These are phyloP conservation scores for Fusarium robinianum DNA, from an alignment of 2,329 filamentous ascomycete genomes.

Conservation along the genomic window DNA sequence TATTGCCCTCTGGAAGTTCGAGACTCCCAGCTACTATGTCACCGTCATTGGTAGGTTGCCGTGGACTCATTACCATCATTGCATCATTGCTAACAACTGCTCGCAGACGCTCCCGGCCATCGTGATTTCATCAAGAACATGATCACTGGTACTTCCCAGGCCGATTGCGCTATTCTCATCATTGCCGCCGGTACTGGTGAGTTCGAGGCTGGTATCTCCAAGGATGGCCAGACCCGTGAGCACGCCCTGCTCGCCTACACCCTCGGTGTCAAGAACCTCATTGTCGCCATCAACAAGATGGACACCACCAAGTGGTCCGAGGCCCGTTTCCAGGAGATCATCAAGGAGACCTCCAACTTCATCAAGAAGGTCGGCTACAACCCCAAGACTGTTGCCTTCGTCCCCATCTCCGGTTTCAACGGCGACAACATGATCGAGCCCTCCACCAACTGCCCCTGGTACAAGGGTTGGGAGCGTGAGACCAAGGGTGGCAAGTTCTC, in stretches of 20 bases:
- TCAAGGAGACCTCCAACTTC: conserved; percentile 99
- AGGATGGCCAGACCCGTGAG: conserved; percentile 99
- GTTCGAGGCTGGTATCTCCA: conserved; percentile 99
- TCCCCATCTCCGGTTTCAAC: conserved; percentile 99
- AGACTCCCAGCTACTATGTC: conserved; percentile 97
- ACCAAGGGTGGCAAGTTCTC: conserved; percentile 79
- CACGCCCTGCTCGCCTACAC: conserved; percentile 99
- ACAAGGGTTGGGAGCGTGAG: conserved; percentile 99
- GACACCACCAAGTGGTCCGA: conserved; percentile 99
- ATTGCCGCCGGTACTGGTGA: conserved; percentile 99
- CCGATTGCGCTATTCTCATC: conserved; percentile 99
- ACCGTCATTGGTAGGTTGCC: conserved; percentile 84
- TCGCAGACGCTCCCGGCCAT: conserved; percentile 92
- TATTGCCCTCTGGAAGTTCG: conserved; percentile 99
- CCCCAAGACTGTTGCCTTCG: conserved; percentile 98
- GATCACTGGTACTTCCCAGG: conserved; percentile 99
- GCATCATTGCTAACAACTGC: conserved; percentile 11
- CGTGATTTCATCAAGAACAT: conserved; percentile 99
- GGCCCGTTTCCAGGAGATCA: conserved; percentile 96
- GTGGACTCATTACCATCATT: not conserved
- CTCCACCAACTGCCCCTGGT: conserved; percentile 97
- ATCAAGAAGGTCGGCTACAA: conserved; percentile 99
- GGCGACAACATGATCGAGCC: conserved; percentile 98
- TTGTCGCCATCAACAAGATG: conserved; percentile 99
- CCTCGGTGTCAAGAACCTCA: conserved; percentile 99